phyloP scores from a whole-genome alignment of 1,139 yeast species.

The Nakaseomyces nivariensis region DNA sequence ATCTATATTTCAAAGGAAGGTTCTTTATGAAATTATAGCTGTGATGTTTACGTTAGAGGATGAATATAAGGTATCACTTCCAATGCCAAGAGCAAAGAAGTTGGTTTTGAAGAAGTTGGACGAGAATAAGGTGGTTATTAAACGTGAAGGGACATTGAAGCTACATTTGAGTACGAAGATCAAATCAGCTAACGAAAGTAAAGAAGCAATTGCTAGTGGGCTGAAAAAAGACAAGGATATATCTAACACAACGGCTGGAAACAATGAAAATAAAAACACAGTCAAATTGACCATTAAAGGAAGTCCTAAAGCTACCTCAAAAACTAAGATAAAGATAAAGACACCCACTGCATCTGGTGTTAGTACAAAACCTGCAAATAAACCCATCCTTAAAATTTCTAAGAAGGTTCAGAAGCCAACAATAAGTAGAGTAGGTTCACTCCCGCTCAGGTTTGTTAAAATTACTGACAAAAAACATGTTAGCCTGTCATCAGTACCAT shows the following conservation, averaged over 20 bases:
- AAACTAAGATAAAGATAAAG: constrained; percentile 3
- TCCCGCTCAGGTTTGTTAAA: constrained; percentile 27
- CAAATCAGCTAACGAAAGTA: constrained; percentile 15
- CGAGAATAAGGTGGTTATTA: constrained; percentile 23
- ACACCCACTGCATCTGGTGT: constrained; percentile 1
- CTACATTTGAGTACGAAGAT: constrained; percentile 17
- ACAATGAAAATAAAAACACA: neutral
- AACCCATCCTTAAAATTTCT: constrained; percentile 7
- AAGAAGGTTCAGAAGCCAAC: constrained; percentile 10
- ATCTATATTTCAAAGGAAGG: constrained; percentile 51
- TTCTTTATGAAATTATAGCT: constrained; percentile 54
- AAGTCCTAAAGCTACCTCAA: neutral
- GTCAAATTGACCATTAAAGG: neutral
- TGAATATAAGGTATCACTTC: constrained; percentile 48
- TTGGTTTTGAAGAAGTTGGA: constrained; percentile 45
- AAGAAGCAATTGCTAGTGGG: constrained; percentile 6
- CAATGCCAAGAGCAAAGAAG: constrained; percentile 59
- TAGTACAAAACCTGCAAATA: neutral
- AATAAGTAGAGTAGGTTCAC: constrained; percentile 22
- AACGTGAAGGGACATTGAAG: constrained; percentile 31
- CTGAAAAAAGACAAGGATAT: constrained; percentile 5
- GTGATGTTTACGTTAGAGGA: constrained; percentile 59
- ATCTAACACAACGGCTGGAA: constrained; percentile 1
- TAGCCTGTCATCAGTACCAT: constrained; percentile 24
- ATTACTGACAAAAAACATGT: constrained; percentile 17